phyloP scores from a whole-genome alignment of 768 basidiomycete species.

The Tulasnella calospora region DNA sequence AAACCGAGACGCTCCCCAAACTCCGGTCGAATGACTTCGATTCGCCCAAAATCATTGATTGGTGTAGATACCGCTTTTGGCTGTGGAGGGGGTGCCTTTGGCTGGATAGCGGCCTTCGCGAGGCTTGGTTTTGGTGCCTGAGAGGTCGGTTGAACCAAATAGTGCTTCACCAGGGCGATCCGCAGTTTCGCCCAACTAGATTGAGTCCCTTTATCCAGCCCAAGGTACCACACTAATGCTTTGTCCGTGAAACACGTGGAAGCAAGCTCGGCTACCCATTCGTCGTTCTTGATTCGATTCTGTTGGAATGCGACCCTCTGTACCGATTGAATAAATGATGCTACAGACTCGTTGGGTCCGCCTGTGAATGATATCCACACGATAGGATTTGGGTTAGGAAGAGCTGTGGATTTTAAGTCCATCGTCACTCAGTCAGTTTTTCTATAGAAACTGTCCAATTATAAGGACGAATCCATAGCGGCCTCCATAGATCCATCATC shows the following conservation, averaged over 20 bases:
- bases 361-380: not conserved
- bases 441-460: not conserved
- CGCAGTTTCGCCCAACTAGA: not conserved
- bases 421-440: too few species aligned
- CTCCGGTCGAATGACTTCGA: not conserved
- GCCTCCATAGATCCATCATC: not conserved
- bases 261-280: not conserved
- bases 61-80: not conserved
- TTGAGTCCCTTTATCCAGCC: not conserved
- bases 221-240: not conserved
- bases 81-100: not conserved
- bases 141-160: not conserved
- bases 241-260: not conserved
- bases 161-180: not conserved
- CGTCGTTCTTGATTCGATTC: not conserved
- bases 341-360: not conserved
- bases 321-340: not conserved
- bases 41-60: not conserved
- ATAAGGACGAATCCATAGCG: not conserved
- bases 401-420: not conserved
- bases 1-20: not conserved
- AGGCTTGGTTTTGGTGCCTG: not conserved
- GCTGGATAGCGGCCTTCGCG: not conserved
- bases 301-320: slow-evolving; percentile 3
- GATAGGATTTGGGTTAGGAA: not conserved